These are phyloP conservation scores for Xanthoceras sorbifolium DNA, from an alignment of 345 rosid genomes.

Conservation along the genomic window DNA sequence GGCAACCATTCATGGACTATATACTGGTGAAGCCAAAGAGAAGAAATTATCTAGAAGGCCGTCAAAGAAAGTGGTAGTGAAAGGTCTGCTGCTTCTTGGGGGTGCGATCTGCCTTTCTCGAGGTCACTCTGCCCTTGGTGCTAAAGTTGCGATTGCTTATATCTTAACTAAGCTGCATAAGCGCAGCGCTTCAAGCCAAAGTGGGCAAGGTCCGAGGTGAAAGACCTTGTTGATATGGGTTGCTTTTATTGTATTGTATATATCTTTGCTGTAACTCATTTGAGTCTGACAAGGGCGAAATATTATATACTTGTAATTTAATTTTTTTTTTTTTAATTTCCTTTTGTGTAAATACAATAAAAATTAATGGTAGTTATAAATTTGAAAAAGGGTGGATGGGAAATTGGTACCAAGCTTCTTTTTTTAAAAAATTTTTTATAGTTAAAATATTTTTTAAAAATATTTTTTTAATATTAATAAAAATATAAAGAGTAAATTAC, in stretches of 20 bases:
- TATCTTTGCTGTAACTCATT: neutral
- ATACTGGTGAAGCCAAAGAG: constrained; percentile 27
- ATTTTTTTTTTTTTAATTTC: too few relatives aligned
- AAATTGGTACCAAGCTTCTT: too few relatives aligned
- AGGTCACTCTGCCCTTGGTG: constrained; percentile 71
- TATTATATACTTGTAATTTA: neutral
- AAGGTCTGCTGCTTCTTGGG: constrained; percentile 70
- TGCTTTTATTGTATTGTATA: neutral
- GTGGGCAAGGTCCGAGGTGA: constrained; percentile 27
- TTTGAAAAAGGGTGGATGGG: neutral
- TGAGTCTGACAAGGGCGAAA: constrained; percentile 1
- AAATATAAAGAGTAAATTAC: too few relatives aligned
- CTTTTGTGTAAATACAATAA: constrained; percentile 17
- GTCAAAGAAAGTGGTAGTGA: constrained; percentile 64
- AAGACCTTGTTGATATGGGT: neutral
- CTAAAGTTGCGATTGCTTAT: constrained; percentile 82
- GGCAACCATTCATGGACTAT: constrained; percentile 23
- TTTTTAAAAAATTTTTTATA: too few relatives aligned
- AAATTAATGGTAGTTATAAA: neutral
- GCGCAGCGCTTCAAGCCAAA: constrained; percentile 46
- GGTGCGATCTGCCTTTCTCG: constrained; percentile 75
- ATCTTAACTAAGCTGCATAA: constrained; percentile 72
- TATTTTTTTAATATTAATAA: too few relatives aligned
- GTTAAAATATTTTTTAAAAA: too few relatives aligned
- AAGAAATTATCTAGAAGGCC: constrained; percentile 55